Percentiles rank a stretch among this genome's conserved stretches.
phyloP scores from a whole-genome alignment of 139 green algal species.

The Nannochloris sp. region DNA sequence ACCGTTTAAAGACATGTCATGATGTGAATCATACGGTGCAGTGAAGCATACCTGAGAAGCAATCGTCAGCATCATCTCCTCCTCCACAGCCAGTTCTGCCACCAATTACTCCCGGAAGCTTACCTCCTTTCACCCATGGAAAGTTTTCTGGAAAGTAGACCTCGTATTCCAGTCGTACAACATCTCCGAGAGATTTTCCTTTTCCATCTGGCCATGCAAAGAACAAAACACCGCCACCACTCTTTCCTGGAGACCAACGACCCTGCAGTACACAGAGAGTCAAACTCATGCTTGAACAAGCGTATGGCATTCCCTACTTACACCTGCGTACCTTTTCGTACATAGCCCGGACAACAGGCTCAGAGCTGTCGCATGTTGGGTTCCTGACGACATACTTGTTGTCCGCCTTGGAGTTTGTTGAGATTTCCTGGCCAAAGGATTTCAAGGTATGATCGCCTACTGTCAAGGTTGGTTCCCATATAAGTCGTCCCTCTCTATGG shows the following conservation, averaged over 20 bases:
- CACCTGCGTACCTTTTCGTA: slow-evolving; percentile 2
- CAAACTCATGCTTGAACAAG: neutral
- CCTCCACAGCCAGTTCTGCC: slow-evolving; percentile 5
- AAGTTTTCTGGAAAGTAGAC: slow-evolving; percentile 13
- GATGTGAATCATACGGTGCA: neutral
- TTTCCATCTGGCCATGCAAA: slow-evolving; percentile 6
- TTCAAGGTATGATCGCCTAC: slow-evolving; percentile 2
- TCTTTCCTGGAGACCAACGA: slow-evolving; percentile 3
- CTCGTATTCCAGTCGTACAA: slow-evolving; percentile 5
- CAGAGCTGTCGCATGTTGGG: neutral
- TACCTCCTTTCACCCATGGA: slow-evolving; percentile 10
- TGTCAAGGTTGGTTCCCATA: slow-evolving; percentile 1
- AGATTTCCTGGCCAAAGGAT: neutral
- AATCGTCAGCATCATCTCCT: slow-evolving; percentile 6
- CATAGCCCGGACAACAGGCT: neutral
- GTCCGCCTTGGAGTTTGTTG: neutral
- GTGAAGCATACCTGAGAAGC: slow-evolving; percentile 7
- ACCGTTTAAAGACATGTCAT: no score
- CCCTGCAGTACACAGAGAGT: neutral
- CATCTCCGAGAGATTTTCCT: neutral
- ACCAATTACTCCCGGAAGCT: slow-evolving; percentile 1
- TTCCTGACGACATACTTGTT: slow-evolving; percentile 7
- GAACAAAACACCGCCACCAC: slow-evolving; percentile 7
- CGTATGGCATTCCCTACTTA: neutral
- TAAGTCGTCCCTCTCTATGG: neutral